Conservation (phyloP, 2,329 filamentous ascomycete genomes). For the Ophiognomonia clavigignenti-juglandacearum region DNA sequence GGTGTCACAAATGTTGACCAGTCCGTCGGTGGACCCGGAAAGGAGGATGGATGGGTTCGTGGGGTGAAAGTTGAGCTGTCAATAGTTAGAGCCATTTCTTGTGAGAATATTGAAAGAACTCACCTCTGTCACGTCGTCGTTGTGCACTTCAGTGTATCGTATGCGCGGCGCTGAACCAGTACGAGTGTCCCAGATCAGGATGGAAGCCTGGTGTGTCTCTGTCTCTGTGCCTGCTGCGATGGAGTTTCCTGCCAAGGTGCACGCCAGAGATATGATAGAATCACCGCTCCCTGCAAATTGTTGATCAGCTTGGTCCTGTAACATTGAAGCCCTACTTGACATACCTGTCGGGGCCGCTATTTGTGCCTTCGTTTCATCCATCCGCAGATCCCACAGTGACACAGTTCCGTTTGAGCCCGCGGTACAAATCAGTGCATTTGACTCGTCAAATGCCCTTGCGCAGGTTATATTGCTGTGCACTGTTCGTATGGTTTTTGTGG, state of each 20-base stretch:
- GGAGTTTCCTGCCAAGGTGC: slow-evolving; percentile 49
- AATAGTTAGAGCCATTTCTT: slow-evolving; percentile 1
- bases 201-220: slow-evolving; percentile 56
- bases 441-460: slow-evolving; percentile 49
- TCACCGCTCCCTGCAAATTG: slow-evolving; percentile 34
- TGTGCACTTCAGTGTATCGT: slow-evolving; percentile 61
- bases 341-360: slow-evolving; percentile 41
- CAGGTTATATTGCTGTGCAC: slow-evolving; percentile 61
- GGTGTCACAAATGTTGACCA: slow-evolving; percentile 73
- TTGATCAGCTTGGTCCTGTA: slow-evolving; percentile 17
- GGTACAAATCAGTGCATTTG: slow-evolving; percentile 56
- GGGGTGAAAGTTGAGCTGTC: slow-evolving; percentile 57
- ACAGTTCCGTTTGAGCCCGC: slow-evolving; percentile 68
- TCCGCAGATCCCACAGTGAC: slow-evolving; percentile 60
- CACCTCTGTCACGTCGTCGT: slow-evolving; percentile 62
- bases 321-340: no score
- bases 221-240: slow-evolving; percentile 72
- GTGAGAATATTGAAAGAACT: slow-evolving; percentile 4
- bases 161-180: slow-evolving; percentile 40
- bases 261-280: slow-evolving; percentile 62
- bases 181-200: slow-evolving; percentile 60
- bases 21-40: slow-evolving; percentile 74
- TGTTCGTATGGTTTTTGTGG: slow-evolving; percentile 42
- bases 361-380: slow-evolving; percentile 31
- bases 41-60: slow-evolving; percentile 57